Base-by-base conservation (phyloP, 768 basidiomycete genomes). In the Tubosaeta sp. region DNA sequence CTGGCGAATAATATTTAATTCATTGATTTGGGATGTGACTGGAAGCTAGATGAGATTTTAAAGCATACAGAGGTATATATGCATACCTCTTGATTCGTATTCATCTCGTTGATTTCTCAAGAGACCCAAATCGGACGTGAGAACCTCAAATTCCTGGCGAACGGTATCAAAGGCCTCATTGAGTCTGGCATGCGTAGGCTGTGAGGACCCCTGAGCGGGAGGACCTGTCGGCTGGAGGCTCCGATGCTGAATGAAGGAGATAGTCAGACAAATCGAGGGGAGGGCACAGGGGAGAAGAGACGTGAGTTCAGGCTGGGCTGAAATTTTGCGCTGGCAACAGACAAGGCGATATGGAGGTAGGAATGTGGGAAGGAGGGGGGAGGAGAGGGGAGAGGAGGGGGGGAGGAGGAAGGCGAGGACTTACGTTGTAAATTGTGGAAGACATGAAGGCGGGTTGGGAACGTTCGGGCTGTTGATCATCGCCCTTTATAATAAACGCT, bases 1-100 rank as follows among this genome's bases (percentile, higher is more conserved):
- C 62, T 92, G 86, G 31, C 93, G 82, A 61, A 99, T 93, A 63
- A 86, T 83, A 58, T 87, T 89, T 48, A 97, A 75, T 66, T 98
- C 95, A 66, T 84, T 87, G 55, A 97, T 84, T 70, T 98, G 95
- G 24, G 76, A 76, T 5, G 80, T 78, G 44, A 91, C 90, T 91
- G 65, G 1, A 21, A 24, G 44, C 10, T 46, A 3, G 45, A 52
- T 61, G 49, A 57, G 53, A 35, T 35, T 47, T 45, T n/a, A 32
- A 44, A 31, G 48, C 6, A 22, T 40, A 48, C 25, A n/a, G 53
- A 42, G 21, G 22, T 8, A 16, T 41, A 38, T 35, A 41, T 41
- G 27, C 18, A 31, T 21, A 94, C 95, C 81, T 78, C 93, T 94
- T 6, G 74, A 76, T 71, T 97, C 94, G 65, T 84, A 89, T 51